Evolutionary conservation across 768 basidiomycete species (phyloP), one percentile per base, ranked within the genome.

Genomic region (Pleurotus tuoliensis): DNA sequence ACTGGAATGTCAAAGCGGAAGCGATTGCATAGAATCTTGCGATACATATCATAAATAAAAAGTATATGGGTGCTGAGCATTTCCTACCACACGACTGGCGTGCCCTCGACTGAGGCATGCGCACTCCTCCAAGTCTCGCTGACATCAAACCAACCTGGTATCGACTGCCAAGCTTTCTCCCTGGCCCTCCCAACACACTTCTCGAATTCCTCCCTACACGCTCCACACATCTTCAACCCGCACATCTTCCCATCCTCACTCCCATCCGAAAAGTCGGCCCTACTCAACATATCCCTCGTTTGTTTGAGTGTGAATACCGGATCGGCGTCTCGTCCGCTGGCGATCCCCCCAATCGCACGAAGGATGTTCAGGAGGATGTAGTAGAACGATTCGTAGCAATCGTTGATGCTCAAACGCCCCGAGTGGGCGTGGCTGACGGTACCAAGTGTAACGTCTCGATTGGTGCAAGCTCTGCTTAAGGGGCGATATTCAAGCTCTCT

Each of bases 321-420:
- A 64, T 91, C 89, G 3, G 84, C 88, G 63, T 90, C 88, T 22
- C 89, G 76, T 47, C 88, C 88, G 55, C 75, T 77, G 1, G 87
- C 81, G 56, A 90, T 84, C 0, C 89, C 89, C 0, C 86, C 83
- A 44, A 90, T 79, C 18, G 83, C 79, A 56, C 88, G 82, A 41
- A 90, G 70, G 27, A 86, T 72, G 67, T 90, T 89, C 56, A 90
- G 79, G 74, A 81, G 82, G 71, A 91, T 82, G 66, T 84, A 88
- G 69, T 89, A 87, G 69, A 87, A 88, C 12, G 87, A 86, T 51
- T 89, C 86, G 56, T 73, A 71, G 68, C 89, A 91, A 50, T 68
- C 62, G 30, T 72, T 56, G 4, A 53, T 9, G 5, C 51, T 39
- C 9, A 53, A 20, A 0, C 51, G 51, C 3, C 51, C 51, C 6